phyloP scores from a whole-genome alignment of 2,329 filamentous ascomycete species.

The Penicillium concentricum region DNA sequence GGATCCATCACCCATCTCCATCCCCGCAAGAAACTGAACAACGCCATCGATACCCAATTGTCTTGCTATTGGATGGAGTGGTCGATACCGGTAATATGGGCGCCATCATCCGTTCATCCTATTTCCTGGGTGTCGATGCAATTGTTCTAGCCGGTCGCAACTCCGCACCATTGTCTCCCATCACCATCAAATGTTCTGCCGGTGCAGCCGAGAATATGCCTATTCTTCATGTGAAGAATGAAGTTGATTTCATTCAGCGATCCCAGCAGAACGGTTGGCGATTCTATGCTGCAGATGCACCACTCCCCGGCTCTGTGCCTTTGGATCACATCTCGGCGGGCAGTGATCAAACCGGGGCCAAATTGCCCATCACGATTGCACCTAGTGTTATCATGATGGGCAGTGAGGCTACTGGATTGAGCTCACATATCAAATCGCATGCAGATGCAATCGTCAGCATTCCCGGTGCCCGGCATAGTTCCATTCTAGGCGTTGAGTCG shows the following conservation, averaged over 20 bases:
- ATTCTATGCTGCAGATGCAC: slow-evolving; percentile 70
- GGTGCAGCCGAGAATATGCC: slow-evolving; percentile 81
- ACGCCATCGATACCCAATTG: slow-evolving; percentile 38
- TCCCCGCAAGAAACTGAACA: slow-evolving; percentile 6
- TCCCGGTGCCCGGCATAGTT: slow-evolving; percentile 49
- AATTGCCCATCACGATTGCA: slow-evolving; percentile 50
- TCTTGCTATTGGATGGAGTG: slow-evolving; percentile 47
- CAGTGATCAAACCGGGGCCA: slow-evolving; percentile 38
- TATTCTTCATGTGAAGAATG: slow-evolving; percentile 67
- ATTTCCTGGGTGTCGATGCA: slow-evolving; percentile 86
- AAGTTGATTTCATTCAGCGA: slow-evolving; percentile 66
- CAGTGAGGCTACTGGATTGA: slow-evolving; percentile 74
- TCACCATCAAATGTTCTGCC: slow-evolving; percentile 81
- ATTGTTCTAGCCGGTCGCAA: slow-evolving; percentile 73
- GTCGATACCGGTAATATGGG: slow-evolving; percentile 88
- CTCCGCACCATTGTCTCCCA: slow-evolving; percentile 71
- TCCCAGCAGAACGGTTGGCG: slow-evolving; percentile 75
- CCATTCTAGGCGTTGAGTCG: slow-evolving; percentile 34
- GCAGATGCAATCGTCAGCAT: slow-evolving; percentile 68
- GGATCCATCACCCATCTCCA: slow-evolving; percentile 23
- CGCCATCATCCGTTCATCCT: slow-evolving; percentile 81
- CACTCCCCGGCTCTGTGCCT: slow-evolving; percentile 29
- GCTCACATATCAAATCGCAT: slow-evolving; percentile 61
- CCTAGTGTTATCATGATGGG: slow-evolving; percentile 81
- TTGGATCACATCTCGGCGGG: slow-evolving; percentile 17